Percentiles rank a stretch among this genome's conserved stretches.
Evolutionary conservation across 768 basidiomycete genomes (phyloP).

Genomic region (Tricholoma saponaceum): DNA sequence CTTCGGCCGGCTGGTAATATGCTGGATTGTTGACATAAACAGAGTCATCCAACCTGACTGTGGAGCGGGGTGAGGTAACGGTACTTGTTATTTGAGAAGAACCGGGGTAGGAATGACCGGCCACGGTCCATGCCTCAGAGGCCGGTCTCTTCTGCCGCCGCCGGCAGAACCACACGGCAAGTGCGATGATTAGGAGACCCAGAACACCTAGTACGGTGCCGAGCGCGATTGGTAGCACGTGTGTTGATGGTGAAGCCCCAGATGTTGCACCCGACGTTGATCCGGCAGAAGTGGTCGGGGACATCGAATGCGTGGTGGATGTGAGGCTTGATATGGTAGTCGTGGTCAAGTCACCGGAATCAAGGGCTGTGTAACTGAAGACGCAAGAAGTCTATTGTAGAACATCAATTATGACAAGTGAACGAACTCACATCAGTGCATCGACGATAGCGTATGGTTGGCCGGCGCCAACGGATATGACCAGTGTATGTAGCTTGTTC

Average conservation of each 20-base stretch:
- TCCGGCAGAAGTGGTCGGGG: slow-evolving; percentile 1
- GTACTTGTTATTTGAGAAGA: slow-evolving; percentile 2
- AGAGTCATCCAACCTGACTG: background rate
- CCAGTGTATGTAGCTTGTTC: slow-evolving; percentile 31
- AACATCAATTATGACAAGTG: background rate
- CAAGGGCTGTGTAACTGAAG: slow-evolving; percentile 21
- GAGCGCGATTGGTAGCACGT: slow-evolving; percentile 26
- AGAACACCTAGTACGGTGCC: slow-evolving; percentile 29
- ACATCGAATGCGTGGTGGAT: slow-evolving; percentile 13
- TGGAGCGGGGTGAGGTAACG: background rate
- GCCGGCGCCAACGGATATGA: slow-evolving; percentile 32
- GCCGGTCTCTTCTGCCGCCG: slow-evolving; percentile 22
- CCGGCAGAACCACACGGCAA: slow-evolving; percentile 25
- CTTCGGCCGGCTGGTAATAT: background rate
- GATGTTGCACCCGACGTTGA: background rate
- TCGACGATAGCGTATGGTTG: slow-evolving; percentile 36
- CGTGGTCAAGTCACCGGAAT: slow-evolving; percentile 14
- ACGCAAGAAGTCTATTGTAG: background rate
- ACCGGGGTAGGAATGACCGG: slow-evolving; percentile 15
- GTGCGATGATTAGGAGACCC: slow-evolving; percentile 23
- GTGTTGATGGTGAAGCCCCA: slow-evolving; percentile 15
- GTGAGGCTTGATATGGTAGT: slow-evolving; percentile 8
- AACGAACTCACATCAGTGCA: slow-evolving; percentile 30
- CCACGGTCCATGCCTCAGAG: slow-evolving; percentile 33
- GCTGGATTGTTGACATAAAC: slow-evolving; percentile 4